Conservation (phyloP, 2,329 filamentous ascomycete species). For the Cadophora sp. region DNA sequence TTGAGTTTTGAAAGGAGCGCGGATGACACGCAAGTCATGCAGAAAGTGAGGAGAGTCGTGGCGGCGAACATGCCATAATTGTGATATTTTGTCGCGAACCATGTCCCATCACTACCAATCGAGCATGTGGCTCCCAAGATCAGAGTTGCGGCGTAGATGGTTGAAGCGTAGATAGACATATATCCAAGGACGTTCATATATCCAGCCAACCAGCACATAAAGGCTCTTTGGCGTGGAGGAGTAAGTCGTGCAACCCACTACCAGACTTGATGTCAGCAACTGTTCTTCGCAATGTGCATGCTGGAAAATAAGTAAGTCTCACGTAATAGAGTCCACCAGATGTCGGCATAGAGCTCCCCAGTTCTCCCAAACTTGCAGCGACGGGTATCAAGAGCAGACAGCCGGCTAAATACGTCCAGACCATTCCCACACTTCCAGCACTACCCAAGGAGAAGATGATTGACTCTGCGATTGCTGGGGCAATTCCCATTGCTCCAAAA, state of each 20-base stretch:
- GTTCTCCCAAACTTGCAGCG: conserved; percentile 42
- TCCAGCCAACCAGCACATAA: conserved; percentile 46
- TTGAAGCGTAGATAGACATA: conserved; percentile 44
- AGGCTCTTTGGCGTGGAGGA: conserved; percentile 39
- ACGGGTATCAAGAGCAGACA: conserved; percentile 43
- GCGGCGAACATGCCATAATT: conserved; percentile 44
- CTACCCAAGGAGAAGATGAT: conserved; percentile 42
- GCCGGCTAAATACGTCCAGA: conserved; percentile 43
- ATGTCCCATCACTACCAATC: conserved; percentile 38
- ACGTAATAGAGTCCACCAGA: conserved; percentile 44
- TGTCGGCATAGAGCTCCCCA: conserved; percentile 44
- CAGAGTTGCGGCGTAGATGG: conserved; percentile 44
- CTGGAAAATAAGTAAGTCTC: conserved; percentile 9
- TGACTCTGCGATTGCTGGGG: conserved; percentile 43
- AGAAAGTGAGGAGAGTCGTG: conserved; percentile 41
- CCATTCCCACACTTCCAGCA: conserved; percentile 42
- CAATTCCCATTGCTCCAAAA: conserved; percentile 45
- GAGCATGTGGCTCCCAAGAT: conserved; percentile 41
- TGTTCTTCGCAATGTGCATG: not conserved
- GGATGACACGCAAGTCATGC: conserved; percentile 44
- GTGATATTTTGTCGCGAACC: conserved; percentile 40
- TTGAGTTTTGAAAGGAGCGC: conserved; percentile 41
- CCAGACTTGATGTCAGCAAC: conserved; percentile 18
- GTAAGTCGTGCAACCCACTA: conserved; percentile 45
- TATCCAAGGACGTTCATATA: conserved; percentile 46